Evolutionary conservation across 805 yeast genomes (phyloP), one percentile per base, ranked within the genome.

Genomic region (Teunomyces gatunensis): DNA sequence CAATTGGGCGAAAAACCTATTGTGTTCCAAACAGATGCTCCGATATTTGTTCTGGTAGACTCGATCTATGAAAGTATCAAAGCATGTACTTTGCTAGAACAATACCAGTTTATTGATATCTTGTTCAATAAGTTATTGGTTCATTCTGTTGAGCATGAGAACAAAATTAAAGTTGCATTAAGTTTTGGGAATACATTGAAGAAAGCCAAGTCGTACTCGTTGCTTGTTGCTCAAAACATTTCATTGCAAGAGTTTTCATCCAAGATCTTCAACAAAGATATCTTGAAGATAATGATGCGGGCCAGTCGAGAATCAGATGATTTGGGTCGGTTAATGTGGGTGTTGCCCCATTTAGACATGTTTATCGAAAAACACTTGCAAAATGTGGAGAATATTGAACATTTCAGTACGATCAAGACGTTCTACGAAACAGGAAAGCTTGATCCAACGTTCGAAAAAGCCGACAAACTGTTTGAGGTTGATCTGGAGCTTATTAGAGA

Each of bases 311-410:
- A 54, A 33, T 58, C 71, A 4, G 56, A 61, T 25, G 73, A 68
- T 46, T 43, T 57, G 44, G 72, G 72, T 3, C 48, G 73, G 35
- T 51, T 67, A 25, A 54, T 67, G 59, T 68, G 73, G 73, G 44
- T 67, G 15, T 54, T 63, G n/a, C 73, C 72, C 3, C 61, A 65
- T 47, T 54, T 68, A 36, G 72, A 68, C 48, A 41, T 48, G 12
- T 65, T 49, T 34, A 33, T 47, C 20, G 59, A 33, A 40, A 37
- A 27, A n/a, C 29, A 29, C 11, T 32, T 42, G 35, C 28, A 11
- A 2, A 20, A 18, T 30, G 15, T 23, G 30, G 15, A 4, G 20
- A 44, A 33, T 35, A 34, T 35, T 40, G 48, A 40, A 28, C 54
- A 48, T 27, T 12, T 48, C 33, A 45, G 47, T 5, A 37, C 45